Evolutionary conservation across 1,284 basidiomycete genomes (phyloP).

Genomic region (Papiliotrema fonsecae): DNA sequence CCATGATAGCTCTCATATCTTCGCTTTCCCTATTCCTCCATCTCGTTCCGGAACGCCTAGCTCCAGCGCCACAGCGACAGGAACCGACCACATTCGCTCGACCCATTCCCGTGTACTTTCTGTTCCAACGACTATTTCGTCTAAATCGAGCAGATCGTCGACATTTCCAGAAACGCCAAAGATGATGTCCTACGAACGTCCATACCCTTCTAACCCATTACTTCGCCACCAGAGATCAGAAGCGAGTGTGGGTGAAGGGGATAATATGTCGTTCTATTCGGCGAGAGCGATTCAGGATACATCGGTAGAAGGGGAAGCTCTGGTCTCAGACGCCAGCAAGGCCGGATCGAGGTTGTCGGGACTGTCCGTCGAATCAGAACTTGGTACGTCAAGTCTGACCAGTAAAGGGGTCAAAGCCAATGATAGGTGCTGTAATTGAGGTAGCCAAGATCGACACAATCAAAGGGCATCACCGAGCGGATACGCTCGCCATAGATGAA

Average conservation of each 20-base stretch:
- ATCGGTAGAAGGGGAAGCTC: not conserved
- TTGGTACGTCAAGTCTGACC: not conserved
- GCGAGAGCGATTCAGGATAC: not conserved
- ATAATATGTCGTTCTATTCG: not conserved
- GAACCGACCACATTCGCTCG: not conserved
- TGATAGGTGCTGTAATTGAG: not conserved
- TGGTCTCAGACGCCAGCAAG: not conserved
- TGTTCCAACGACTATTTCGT: not conserved
- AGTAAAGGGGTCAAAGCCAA: not conserved
- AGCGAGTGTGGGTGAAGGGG: not conserved
- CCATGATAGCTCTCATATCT: not conserved
- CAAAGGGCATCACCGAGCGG: no score
- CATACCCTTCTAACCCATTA: not conserved
- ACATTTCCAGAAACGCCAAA: not conserved
- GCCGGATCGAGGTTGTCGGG: not conserved
- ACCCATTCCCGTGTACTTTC: not conserved
- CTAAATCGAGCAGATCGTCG: not conserved
- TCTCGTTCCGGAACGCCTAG: not conserved
- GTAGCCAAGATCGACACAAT: not conserved
- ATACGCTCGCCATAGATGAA: not conserved
- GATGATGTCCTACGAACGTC: not conserved
- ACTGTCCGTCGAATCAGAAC: not conserved
- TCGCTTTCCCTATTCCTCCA: not conserved
- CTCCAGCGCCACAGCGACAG: not conserved
- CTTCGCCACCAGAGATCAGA: not conserved